Evolutionary conservation across 305 asterid genomes (phyloP).

Genomic region (Coffea humblotiana): DNA sequence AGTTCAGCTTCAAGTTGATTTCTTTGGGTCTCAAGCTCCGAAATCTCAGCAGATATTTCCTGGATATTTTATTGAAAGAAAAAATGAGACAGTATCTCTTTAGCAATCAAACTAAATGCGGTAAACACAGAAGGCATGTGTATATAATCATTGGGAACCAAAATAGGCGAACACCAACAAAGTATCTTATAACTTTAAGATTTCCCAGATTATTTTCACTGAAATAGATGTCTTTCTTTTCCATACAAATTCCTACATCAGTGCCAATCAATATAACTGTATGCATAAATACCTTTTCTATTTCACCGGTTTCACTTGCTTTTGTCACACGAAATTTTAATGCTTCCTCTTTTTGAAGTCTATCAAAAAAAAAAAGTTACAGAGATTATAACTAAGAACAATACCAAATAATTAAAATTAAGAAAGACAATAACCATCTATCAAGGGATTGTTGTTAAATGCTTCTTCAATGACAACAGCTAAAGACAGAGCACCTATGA

Average conservation of each 20-base stretch:
- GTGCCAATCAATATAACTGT: background rate
- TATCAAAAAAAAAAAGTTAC: constrained; percentile 38
- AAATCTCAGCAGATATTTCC: constrained; percentile 79
- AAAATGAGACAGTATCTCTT: background rate
- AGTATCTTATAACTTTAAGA: too few relatives aligned
- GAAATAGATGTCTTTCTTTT: background rate
- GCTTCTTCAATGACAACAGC: background rate
- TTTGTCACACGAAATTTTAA: constrained; percentile 73
- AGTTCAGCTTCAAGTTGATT: constrained; percentile 89
- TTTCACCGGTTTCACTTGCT: constrained; percentile 70
- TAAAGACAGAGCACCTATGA: background rate
- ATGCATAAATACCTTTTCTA: constrained; percentile 66
- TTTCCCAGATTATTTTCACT: background rate
- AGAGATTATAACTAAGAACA: constrained; percentile 10
- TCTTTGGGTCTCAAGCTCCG: constrained; percentile 79
- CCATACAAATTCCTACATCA: background rate
- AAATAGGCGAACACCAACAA: background rate
- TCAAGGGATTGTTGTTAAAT: background rate
- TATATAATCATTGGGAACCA: constrained; percentile 1
- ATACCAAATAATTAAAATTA: background rate
- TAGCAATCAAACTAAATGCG: background rate
- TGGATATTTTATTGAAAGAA: constrained; percentile 25
- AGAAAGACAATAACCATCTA: background rate
- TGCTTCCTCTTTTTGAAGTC: constrained; percentile 91
- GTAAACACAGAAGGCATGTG: constrained; percentile 7